Base-by-base conservation (phyloP, 768 basidiomycete genomes). In the Mycena indigotica region DNA sequence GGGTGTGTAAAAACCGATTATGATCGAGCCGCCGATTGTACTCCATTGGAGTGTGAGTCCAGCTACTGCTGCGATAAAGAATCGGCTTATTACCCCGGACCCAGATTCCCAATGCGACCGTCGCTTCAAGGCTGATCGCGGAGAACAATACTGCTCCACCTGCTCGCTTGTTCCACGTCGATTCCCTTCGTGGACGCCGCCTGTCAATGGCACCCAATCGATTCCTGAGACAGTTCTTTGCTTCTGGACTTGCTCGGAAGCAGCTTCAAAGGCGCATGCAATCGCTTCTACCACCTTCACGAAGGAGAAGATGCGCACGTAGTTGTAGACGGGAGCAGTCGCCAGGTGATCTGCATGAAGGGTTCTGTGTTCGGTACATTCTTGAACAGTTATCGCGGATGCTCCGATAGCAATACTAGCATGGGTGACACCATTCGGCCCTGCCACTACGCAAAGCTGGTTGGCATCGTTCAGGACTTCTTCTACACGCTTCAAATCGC, bases 41-140 rank as follows among this genome's bases (percentile, higher is more conserved):
- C 62, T 68, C 75, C 71, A 75, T 52, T 75, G 73, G n/a, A 76
- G 25, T 10, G 53, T 55, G 23, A 76, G 35, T 6, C 72, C 54
- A 39, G 70, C 63, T 10, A 67, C 1, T 1, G 73, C 70, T 19
- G 74, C 73, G 13, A 71, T 30, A 15, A 66, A 6, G 54, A 74
- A 68, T 30, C 73, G 65, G 15, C 28, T 52, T n/a, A 69, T 25
- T 2, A 69, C 45, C 1, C 65, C 66, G 0, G 50, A 64, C n/a
- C 66, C 68, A n/a, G 50, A 65, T 21, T 65, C 68, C 70, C 68
- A 56, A 29, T 51, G 57, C 25, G 53, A 35, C 13, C 58, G 40
- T 21, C 50, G 50, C 4, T 45, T 24, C 24, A 50, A 35, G 23
- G 25, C 8, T 3, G 60, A 52, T 2, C 63, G 59, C 2, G 63